Evolutionary conservation across 1,284 basidiomycete species (phyloP), one percentile per base, ranked within the genome.

Genomic region (Leccinum griseonigrum): DNA sequence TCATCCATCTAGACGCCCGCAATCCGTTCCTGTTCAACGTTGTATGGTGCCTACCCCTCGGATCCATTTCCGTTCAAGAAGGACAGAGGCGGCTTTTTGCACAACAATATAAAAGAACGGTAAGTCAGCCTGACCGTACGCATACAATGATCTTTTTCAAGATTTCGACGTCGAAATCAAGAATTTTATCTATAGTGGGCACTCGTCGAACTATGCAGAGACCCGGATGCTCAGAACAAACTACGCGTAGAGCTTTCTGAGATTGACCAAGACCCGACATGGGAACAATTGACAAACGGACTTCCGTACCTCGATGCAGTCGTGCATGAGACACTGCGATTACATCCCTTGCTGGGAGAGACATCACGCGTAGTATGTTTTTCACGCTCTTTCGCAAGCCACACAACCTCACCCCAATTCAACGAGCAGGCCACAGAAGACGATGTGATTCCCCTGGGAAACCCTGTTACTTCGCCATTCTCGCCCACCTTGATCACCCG

Each of bases 401-500:
- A 62, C 75, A 16, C 75, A 16, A 62, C 66, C 46, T 48, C 18
- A 26, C 9, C 14, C 36, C 16, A 18, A 31, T 43, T 16, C 13
- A 8, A 10, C 46, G 29, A 70, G 3, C 74, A 73, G 81, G 84
- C 68, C 0, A 66, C 69, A 38, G 69, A 85, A 75, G 82, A 85
- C 66, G 83, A 85, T 63, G 66, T 83, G 2, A 76, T 86, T 11
- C 85, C 84, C 0, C 76, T 86, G 52, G 74, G 73, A 11, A 59
- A 58, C 2, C 83, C 83, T 1, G 59, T 83, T 38, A 13, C 38
- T 8, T 69, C 64, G 5, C 75, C 76, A 1, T 60, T 69, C 4
- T 63, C 71, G 0, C 79, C 79, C 3, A 66, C 71, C 48, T 63
- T 64, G 0, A 71, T 81, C 36, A 69, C 72, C 50, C 75, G 74